Evolutionary conservation across 768 basidiomycete genomes (phyloP).

Genomic region (Steccherinum ochraceum): DNA sequence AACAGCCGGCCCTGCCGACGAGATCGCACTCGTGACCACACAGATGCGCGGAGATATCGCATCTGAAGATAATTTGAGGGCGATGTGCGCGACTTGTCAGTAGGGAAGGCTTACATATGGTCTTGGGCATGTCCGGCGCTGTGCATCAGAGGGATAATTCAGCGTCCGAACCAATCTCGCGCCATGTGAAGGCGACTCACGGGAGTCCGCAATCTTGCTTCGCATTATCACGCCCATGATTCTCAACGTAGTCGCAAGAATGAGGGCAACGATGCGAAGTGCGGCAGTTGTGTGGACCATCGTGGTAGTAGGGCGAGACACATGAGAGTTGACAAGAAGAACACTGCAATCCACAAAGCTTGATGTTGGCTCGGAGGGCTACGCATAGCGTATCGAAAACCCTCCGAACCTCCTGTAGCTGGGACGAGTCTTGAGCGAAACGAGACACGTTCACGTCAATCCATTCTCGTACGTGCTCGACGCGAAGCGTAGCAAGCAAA

Average conservation of each 20-base stretch:
- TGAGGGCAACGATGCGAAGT: slow-evolving; percentile 42
- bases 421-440: slow-evolving; percentile 33
- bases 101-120: slow-evolving; percentile 38
- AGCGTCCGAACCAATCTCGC: no score
- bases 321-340: slow-evolving; percentile 43
- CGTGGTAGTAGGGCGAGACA: slow-evolving; percentile 39
- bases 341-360: slow-evolving; percentile 47
- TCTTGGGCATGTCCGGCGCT: slow-evolving; percentile 54
- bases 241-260: slow-evolving; percentile 36
- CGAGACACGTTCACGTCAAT: slow-evolving; percentile 40
- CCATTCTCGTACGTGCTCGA: slow-evolving; percentile 47
- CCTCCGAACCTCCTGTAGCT: slow-evolving; percentile 39
- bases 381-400: slow-evolving; percentile 36
- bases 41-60: slow-evolving; percentile 41
- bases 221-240: slow-evolving; percentile 24
- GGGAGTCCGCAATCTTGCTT: slow-evolving; percentile 33
- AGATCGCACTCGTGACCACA: slow-evolving; percentile 49
- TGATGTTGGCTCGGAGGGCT: slow-evolving; percentile 38
- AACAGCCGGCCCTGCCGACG: slow-evolving; percentile 42
- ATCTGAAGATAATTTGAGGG: slow-evolving; percentile 29
- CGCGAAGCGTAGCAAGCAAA: slow-evolving; percentile 33
- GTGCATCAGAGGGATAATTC: neutral
- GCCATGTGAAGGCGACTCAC: no score
- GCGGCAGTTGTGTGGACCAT: slow-evolving; percentile 40
- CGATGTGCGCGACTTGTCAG: neutral